phyloP scores from a whole-genome alignment of 139 green algal genomes.

The Closterium sp. region DNA sequence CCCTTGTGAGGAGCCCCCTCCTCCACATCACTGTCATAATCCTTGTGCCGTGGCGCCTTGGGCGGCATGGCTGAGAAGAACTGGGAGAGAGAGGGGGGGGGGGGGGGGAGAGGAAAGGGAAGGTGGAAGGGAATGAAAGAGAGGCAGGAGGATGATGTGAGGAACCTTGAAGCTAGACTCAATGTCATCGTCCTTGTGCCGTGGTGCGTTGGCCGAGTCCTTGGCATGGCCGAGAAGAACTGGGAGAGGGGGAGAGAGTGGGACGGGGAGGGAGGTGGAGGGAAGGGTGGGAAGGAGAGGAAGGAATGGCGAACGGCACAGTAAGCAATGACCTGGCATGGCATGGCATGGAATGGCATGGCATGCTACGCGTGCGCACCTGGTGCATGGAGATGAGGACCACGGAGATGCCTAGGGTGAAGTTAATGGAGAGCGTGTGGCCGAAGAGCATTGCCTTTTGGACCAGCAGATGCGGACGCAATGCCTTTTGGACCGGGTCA shows the following conservation, averaged over 20 bases:
- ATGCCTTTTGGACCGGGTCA: too few relatives aligned
- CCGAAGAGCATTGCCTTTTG: constrained; percentile 66
- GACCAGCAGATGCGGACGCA: too few relatives aligned
- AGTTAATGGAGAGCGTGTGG: constrained; percentile 89
- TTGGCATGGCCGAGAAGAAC: too few relatives aligned
- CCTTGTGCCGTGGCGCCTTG: background rate
- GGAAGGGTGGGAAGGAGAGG: background rate
- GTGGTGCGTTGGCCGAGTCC: background rate
- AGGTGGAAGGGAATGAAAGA: background rate
- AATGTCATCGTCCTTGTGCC: background rate
- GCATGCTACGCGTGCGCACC: background rate
- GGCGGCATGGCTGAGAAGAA: background rate
- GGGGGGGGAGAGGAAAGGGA: background rate
- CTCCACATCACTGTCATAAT: background rate
- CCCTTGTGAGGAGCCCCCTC: background rate
- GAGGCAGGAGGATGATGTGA: background rate
- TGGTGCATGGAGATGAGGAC: constrained; percentile 98
- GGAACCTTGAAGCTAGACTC: background rate
- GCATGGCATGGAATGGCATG: too few relatives aligned
- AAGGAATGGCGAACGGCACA: background rate
- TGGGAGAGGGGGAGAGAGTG: too few relatives aligned
- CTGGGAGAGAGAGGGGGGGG: background rate
- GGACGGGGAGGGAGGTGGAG: too few relatives aligned
- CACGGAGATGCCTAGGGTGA: constrained; percentile 91
- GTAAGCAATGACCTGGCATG: too few relatives aligned